These are phyloP conservation scores for Trichoderma koningiopsis DNA, from an alignment of 2,329 filamentous ascomycete genomes.

Conservation along the genomic window DNA sequence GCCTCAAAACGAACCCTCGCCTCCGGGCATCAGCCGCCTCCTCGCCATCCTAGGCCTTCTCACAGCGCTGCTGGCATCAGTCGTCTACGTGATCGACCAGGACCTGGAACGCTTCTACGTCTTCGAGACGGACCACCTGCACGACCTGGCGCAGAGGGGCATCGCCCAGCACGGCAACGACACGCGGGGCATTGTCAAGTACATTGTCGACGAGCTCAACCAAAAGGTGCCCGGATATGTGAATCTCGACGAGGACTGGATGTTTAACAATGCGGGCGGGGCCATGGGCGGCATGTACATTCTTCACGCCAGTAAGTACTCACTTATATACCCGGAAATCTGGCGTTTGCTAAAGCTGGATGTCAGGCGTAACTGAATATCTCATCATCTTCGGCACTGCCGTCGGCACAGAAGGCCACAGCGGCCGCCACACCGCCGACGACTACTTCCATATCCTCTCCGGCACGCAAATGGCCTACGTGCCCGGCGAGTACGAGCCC, in stretches of 20 bases:
- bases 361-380: slow-evolving; percentile 76
- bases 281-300: slow-evolving; percentile 93
- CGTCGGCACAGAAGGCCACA: slow-evolving; percentile 84
- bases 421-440: slow-evolving; percentile 85
- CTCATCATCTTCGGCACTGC: slow-evolving; percentile 83
- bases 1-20: slow-evolving; percentile 28
- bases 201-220: slow-evolving; percentile 70
- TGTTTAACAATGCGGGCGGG: slow-evolving; percentile 90
- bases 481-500: slow-evolving; percentile 65
- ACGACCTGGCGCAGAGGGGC: slow-evolving; percentile 66
- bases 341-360: too few relatives aligned
- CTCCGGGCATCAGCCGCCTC: slow-evolving; percentile 39
- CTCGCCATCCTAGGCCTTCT: slow-evolving; percentile 56
- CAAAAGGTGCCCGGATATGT: slow-evolving; percentile 55
- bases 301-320: slow-evolving; percentile 73
- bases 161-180: slow-evolving; percentile 73
- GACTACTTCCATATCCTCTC: slow-evolving; percentile 92
- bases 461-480: slow-evolving; percentile 76
- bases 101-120: slow-evolving; percentile 71
- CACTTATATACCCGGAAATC: too few relatives aligned
- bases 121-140: slow-evolving; percentile 69
- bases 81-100: slow-evolving; percentile 59
- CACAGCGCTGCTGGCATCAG: slow-evolving; percentile 55
- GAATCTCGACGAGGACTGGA: slow-evolving; percentile 77
- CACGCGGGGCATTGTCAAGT: slow-evolving; percentile 67